phyloP scores from a whole-genome alignment of 768 basidiomycete species.

The Pisolithus tinctorius region DNA sequence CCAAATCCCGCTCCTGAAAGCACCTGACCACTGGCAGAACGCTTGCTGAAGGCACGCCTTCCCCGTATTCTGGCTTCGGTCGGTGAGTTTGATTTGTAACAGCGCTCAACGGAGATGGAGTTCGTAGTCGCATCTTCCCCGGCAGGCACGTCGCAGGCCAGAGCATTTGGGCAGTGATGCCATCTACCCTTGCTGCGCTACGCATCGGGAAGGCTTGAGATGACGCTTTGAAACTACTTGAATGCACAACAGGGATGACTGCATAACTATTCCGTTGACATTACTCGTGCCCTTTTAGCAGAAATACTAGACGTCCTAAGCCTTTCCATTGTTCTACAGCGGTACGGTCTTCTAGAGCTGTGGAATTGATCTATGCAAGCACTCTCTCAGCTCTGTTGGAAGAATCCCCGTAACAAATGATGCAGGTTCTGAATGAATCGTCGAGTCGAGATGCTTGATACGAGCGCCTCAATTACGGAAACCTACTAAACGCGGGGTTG shows the following conservation, averaged over 20 bases:
- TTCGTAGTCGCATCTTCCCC: constrained; percentile 7
- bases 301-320: neutral
- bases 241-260: constrained; percentile 4
- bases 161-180: constrained; percentile 15
- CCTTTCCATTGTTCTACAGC: neutral
- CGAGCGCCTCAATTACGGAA: no score
- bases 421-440: no score
- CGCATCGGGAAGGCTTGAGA: constrained; percentile 16
- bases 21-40: constrained; percentile 31
- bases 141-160: constrained; percentile 16
- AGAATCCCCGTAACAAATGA: no score
- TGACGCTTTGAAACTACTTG: constrained; percentile 14
- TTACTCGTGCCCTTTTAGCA: neutral
- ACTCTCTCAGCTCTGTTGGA: no score
- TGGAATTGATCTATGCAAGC: no score
- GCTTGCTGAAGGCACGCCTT: constrained; percentile 3
- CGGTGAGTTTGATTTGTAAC: constrained; percentile 10
- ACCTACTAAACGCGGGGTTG: no score
- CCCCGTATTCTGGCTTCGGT: constrained; percentile 18
- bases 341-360: neutral
- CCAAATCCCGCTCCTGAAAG: constrained; percentile 49
- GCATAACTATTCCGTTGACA: neutral
- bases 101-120: neutral
- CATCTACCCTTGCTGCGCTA: constrained; percentile 15
- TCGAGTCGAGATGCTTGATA: no score